A percentile compares a stretch with the other conserved stretches of the same genome.
Evolutionary conservation across 148 eudicot species (phyloP).

Genomic region (Pharnaceum exiguum): DNA sequence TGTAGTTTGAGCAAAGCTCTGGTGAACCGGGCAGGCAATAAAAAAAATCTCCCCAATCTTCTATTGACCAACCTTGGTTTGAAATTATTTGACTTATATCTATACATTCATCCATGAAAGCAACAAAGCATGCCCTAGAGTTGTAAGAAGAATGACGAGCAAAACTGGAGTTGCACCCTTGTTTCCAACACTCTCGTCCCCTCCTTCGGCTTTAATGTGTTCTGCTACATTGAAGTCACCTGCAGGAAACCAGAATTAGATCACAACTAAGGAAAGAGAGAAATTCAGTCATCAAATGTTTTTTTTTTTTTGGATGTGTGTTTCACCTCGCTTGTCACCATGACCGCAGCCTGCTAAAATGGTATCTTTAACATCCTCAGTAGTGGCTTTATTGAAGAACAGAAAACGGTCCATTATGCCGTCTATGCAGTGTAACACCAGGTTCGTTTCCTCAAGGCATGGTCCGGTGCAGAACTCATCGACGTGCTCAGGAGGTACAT

Average conservation of each 20-base stretch:
- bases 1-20: no score
- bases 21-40: no score
- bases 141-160: slow-evolving; percentile 22
- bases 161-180: slow-evolving; percentile 14
- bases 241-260: slow-evolving; percentile 9
- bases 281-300: background rate
- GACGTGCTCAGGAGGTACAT: slow-evolving; percentile 42
- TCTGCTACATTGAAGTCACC: slow-evolving; percentile 59
- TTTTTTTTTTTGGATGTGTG: background rate
- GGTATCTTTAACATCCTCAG: slow-evolving; percentile 42
- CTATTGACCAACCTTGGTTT: background rate
- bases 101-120: background rate
- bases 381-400: slow-evolving; percentile 52
- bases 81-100: background rate
- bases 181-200: slow-evolving; percentile 9
- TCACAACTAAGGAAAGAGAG: background rate
- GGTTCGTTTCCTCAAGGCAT: slow-evolving; percentile 60
- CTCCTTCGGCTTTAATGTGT: slow-evolving; percentile 38
- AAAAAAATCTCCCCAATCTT: no score
- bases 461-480: slow-evolving; percentile 58
- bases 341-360: slow-evolving; percentile 50
- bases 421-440: slow-evolving; percentile 46
- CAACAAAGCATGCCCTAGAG: slow-evolving; percentile 20
- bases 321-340: slow-evolving; percentile 48
- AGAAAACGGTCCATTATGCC: slow-evolving; percentile 33